Conservation (phyloP, 129 eudicot genomes). For the Pseudognaphalium luteoalbum region DNA sequence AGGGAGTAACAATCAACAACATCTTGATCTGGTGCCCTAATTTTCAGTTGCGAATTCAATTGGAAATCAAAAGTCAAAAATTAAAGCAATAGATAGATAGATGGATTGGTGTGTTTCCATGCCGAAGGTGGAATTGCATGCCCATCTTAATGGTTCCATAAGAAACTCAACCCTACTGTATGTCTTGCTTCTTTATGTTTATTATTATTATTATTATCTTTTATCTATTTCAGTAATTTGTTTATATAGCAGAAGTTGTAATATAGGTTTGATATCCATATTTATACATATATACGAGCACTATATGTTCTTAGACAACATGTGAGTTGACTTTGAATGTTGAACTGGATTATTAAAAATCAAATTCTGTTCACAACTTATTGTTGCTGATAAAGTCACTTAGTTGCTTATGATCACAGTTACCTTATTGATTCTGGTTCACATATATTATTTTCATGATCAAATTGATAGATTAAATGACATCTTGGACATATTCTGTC, state of each 20-base stretch:
- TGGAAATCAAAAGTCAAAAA: neutral
- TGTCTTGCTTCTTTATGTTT: slow-evolving; percentile 13
- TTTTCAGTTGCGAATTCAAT: neutral
- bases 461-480: neutral
- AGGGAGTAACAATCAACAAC: too few species aligned
- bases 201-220: neutral
- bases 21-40: neutral
- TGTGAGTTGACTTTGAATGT: neutral
- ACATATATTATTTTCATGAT: neutral
- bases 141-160: slow-evolving; percentile 94
- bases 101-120: slow-evolving; percentile 63
- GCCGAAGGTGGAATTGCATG: slow-evolving; percentile 94
- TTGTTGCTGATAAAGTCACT: neutral
- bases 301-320: neutral
- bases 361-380: neutral
- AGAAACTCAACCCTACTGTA: slow-evolving; percentile 86
- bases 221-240: neutral
- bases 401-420: neutral
- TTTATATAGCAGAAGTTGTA: neutral
- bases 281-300: neutral
- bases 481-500: neutral
- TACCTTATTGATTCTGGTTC: slow-evolving; percentile 2
- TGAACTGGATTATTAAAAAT: neutral
- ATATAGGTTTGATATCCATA: neutral
- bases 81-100: neutral